Evolutionary conservation across 2,329 filamentous ascomycete genomes (phyloP).

Genomic region (Anthostomella pinea): DNA sequence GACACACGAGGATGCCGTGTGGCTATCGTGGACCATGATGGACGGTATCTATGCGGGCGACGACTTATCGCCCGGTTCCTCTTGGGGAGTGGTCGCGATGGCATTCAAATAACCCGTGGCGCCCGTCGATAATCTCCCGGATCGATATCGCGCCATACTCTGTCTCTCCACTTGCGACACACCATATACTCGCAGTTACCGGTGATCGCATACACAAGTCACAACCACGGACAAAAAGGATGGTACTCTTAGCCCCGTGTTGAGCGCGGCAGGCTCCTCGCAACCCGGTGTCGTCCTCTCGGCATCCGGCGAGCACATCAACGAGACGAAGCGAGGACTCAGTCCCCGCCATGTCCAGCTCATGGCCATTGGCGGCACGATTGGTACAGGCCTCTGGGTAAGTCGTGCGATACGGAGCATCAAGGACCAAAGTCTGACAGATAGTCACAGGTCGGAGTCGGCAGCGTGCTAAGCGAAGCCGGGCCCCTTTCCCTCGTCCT

Average conservation of each 20-base stretch:
- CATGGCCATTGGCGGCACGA: slow-evolving; percentile 48
- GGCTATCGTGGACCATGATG: no score
- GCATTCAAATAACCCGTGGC: no score
- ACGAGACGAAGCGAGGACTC: slow-evolving; percentile 24
- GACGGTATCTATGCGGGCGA: no score
- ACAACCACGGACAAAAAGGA: slow-evolving; percentile 4
- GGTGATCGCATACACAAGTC: neutral
- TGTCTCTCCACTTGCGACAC: neutral
- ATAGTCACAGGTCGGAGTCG: slow-evolving; percentile 37
- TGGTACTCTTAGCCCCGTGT: slow-evolving; percentile 2
- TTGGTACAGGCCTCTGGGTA: slow-evolving; percentile 43
- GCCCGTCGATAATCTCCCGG: no score
- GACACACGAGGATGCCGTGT: no score
- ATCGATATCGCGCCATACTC: no score
- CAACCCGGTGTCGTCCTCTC: slow-evolving; percentile 7
- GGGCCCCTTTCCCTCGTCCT: slow-evolving; percentile 44
- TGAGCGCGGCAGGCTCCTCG: slow-evolving; percentile 1
- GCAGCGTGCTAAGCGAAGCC: slow-evolving; percentile 39
- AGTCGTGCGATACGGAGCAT: no score
- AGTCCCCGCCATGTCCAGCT: slow-evolving; percentile 45
- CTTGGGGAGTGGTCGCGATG: no score
- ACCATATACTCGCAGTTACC: neutral
- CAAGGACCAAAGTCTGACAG: no score
- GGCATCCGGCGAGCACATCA: slow-evolving; percentile 1
- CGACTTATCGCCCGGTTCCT: no score